Evolutionary conservation across 192 early-diverging fungal species (phyloP).

Genomic region (Coemansia sp.): DNA sequence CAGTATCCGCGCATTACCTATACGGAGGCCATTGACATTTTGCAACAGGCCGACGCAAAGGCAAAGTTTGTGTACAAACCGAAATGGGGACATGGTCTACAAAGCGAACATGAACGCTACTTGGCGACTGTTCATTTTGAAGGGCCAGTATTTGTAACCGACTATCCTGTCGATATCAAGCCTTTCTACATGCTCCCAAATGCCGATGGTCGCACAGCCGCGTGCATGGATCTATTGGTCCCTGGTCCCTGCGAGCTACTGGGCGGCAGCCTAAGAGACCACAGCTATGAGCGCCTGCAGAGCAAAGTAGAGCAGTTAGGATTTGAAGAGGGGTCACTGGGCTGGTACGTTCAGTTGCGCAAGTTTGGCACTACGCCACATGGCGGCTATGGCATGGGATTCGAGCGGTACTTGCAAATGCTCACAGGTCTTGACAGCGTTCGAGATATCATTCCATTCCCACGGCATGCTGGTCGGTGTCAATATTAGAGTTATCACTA

Average conservation of each 20-base stretch:
- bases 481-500: constrained; percentile 46
- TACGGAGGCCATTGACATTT: constrained; percentile 70
- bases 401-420: constrained; percentile 77
- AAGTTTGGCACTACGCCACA: constrained; percentile 80
- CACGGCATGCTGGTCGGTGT: constrained; percentile 55
- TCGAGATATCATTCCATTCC: constrained; percentile 68
- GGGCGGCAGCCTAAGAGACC: constrained; percentile 83
- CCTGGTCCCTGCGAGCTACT: constrained; percentile 82
- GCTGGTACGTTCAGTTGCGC: constrained; percentile 84
- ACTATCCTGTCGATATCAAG: constrained; percentile 75
- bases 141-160: constrained; percentile 85
- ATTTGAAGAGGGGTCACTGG: constrained; percentile 63
- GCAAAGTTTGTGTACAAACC: constrained; percentile 61
- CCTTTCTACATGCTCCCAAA: constrained; percentile 87
- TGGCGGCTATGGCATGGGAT: constrained; percentile 88
- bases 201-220: constrained; percentile 62
- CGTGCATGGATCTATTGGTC: constrained; percentile 78
- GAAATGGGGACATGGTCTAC: constrained; percentile 69
- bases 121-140: constrained; percentile 61
- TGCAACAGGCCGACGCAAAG: constrained; percentile 54
- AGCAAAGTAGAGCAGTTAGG: constrained; percentile 54
- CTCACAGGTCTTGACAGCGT: constrained; percentile 79
- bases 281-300: constrained; percentile 57
- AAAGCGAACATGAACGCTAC: constrained; percentile 85
- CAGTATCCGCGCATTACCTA: constrained; percentile 72